These are phyloP conservation scores for Candida methanosorbosa DNA, from an alignment of 805 yeast species.

Conservation along the genomic window DNA sequence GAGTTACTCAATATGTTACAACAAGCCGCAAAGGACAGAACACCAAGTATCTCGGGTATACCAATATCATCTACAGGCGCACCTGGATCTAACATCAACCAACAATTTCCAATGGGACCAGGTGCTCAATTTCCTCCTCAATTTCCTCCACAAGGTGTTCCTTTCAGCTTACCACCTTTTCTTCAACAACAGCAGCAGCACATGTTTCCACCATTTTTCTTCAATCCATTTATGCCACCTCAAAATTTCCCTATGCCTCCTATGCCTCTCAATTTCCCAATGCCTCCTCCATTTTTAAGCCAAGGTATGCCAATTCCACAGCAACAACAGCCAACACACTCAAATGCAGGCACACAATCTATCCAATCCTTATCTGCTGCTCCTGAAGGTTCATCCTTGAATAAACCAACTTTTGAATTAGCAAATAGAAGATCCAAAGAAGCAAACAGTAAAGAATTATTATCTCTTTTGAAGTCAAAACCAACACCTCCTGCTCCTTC, in stretches of 20 bases:
- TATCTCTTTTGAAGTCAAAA: conserved; percentile 19
- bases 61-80: conserved; percentile 5
- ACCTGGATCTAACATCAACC: conserved; percentile 4
- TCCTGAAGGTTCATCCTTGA: conserved; percentile 24
- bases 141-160: background rate
- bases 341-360: conserved; percentile 1
- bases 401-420: conserved; percentile 22
- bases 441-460: conserved; percentile 22
- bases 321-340: conserved; percentile 6
- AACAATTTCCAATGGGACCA: background rate
- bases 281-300: conserved; percentile 4
- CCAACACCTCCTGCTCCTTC: conserved; percentile 5
- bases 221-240: conserved; percentile 16
- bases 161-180: conserved; percentile 8
- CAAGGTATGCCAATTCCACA: conserved; percentile 1
- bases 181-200: conserved; percentile 5
- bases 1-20: conserved; percentile 59
- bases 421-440: conserved; percentile 20
- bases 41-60: conserved; percentile 7
- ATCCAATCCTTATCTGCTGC: conserved; percentile 9
- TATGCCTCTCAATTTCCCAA: conserved; percentile 7
- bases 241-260: conserved; percentile 8
- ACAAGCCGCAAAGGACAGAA: conserved; percentile 28
- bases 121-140: background rate
- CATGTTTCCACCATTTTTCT: conserved; percentile 16